These are phyloP conservation scores for Fraxinus velutina DNA, from an alignment of 305 asterid species.

Conservation along the genomic window DNA sequence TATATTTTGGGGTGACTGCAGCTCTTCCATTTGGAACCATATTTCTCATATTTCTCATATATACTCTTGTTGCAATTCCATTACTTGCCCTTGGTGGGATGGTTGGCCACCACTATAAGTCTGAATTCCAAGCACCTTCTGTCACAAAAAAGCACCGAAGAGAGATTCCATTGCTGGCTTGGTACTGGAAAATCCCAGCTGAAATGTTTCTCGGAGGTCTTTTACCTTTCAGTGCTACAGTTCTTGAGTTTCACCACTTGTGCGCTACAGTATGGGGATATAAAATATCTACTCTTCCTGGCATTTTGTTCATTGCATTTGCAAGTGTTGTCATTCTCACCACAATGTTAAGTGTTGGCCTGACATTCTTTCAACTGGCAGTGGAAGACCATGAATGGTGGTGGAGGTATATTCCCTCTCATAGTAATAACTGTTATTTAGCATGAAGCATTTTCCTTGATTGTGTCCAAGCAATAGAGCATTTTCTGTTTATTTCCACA, in stretches of 20 bases:
- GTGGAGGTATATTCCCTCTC: slow-evolving; percentile 62
- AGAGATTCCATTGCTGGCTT: slow-evolving; percentile 51
- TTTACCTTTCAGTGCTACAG: slow-evolving; percentile 71
- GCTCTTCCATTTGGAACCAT: slow-evolving; percentile 74
- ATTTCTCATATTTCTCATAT: slow-evolving; percentile 42
- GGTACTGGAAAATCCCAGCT: slow-evolving; percentile 65
- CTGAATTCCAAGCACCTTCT: slow-evolving; percentile 46
- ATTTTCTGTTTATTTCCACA: not conserved
- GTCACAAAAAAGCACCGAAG: slow-evolving; percentile 47
- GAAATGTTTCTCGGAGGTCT: slow-evolving; percentile 85
- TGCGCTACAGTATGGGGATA: slow-evolving; percentile 79
- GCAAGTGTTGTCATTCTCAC: slow-evolving; percentile 58
- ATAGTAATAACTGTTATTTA: slow-evolving; percentile 12
- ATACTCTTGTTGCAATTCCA: slow-evolving; percentile 58
- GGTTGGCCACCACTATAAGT: slow-evolving; percentile 50
- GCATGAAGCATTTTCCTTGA: not conserved
- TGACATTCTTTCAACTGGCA: slow-evolving; percentile 78
- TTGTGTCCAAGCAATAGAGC: not conserved
- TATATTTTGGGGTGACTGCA: slow-evolving; percentile 48
- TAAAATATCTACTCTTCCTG: slow-evolving; percentile 55
- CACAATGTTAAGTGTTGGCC: slow-evolving; percentile 50
- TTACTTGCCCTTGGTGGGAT: slow-evolving; percentile 57
- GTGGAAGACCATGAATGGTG: slow-evolving; percentile 82
- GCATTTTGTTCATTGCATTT: slow-evolving; percentile 53
- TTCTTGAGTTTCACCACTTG: slow-evolving; percentile 66